These are phyloP conservation scores for Stereocaulon alpinum DNA, from an alignment of 495 filamentous ascomycete species.

Conservation along the genomic window DNA sequence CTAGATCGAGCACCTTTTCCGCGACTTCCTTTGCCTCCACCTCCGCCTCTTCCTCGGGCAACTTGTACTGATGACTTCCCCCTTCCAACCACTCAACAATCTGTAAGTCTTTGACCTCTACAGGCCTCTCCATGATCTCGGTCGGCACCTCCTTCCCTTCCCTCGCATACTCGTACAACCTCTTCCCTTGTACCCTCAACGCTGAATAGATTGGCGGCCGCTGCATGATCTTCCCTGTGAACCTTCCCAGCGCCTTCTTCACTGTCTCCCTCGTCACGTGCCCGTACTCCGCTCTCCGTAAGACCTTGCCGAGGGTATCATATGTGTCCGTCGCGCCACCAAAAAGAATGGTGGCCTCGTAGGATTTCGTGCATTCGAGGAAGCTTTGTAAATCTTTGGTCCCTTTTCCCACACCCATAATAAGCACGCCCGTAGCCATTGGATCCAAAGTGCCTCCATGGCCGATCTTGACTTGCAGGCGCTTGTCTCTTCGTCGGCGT, in stretches of 20 bases:
- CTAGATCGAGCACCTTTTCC: conserved; percentile 51
- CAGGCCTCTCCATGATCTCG: conserved; percentile 70
- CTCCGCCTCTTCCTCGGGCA: conserved; percentile 65
- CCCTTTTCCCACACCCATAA: conserved; percentile 75
- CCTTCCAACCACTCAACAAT: conserved; percentile 81
- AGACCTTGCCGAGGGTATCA: conserved; percentile 71
- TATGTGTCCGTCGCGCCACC: conserved; percentile 90
- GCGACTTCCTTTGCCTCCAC: conserved; percentile 61
- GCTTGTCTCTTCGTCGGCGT: conserved; percentile 38
- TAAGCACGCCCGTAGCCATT: conserved; percentile 83
- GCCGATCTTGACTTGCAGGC: conserved; percentile 77
- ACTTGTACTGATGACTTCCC: conserved; percentile 59
- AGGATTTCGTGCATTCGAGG: conserved; percentile 79
- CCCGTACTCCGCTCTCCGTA: conserved; percentile 58
- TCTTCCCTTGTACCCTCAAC: conserved; percentile 80
- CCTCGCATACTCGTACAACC: conserved; percentile 88
- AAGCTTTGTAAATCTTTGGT: conserved; percentile 75
- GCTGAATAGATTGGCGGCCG: conserved; percentile 89
- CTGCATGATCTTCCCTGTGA: conserved; percentile 83
- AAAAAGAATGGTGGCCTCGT: conserved; percentile 82
- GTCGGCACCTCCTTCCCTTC: conserved; percentile 74
- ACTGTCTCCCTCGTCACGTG: conserved; percentile 71
- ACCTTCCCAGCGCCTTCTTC: conserved; percentile 62
- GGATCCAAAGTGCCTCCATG: conserved; percentile 96
- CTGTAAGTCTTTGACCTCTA: conserved; percentile 66